phyloP scores from a whole-genome alignment of 768 basidiomycete species.

The Leccinum uliginosum region DNA sequence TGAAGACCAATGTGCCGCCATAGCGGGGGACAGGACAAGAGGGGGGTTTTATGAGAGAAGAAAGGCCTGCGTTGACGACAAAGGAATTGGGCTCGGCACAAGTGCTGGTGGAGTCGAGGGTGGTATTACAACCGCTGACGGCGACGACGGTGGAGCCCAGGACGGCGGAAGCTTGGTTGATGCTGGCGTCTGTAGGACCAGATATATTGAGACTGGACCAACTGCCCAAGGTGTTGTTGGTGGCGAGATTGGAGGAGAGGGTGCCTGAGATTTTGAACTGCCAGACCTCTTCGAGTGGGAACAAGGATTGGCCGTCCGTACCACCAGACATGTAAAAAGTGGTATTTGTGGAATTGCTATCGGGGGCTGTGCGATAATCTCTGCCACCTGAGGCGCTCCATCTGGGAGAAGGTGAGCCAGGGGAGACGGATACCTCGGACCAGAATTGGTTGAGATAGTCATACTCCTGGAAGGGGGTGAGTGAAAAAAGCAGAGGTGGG shows the following conservation, averaged over 20 bases:
- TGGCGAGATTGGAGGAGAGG: conserved; percentile 62
- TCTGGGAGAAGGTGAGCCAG: conserved; percentile 54
- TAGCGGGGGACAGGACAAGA: conserved; percentile 65
- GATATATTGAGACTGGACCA: conserved; percentile 53
- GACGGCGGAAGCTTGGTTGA: conserved; percentile 57
- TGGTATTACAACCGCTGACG: conserved; percentile 57
- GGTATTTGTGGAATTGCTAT: conserved; percentile 47
- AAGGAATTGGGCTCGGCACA: conserved; percentile 63
- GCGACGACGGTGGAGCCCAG: conserved; percentile 49
- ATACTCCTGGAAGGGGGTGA: conserved; percentile 53
- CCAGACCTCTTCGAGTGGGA: conserved; percentile 66
- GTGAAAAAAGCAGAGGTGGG: neutral
- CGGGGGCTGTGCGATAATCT: conserved; percentile 44
- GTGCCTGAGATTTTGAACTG: conserved; percentile 64
- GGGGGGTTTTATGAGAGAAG: conserved; percentile 35
- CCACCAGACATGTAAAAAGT: conserved; percentile 77
- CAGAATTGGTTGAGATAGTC: conserved; percentile 77
- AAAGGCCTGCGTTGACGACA: conserved; percentile 36
- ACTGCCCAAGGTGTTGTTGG: conserved; percentile 42
- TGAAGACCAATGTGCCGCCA: conserved; percentile 56
- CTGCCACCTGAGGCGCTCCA: conserved; percentile 76
- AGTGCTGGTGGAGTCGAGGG: conserved; percentile 33
- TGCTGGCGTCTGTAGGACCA: conserved; percentile 27
- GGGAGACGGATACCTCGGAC: conserved; percentile 52
- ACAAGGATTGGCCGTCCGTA: conserved; percentile 40